Base-by-base conservation (phyloP, 139 green algal species). In the Pleodorina starrii region DNA sequence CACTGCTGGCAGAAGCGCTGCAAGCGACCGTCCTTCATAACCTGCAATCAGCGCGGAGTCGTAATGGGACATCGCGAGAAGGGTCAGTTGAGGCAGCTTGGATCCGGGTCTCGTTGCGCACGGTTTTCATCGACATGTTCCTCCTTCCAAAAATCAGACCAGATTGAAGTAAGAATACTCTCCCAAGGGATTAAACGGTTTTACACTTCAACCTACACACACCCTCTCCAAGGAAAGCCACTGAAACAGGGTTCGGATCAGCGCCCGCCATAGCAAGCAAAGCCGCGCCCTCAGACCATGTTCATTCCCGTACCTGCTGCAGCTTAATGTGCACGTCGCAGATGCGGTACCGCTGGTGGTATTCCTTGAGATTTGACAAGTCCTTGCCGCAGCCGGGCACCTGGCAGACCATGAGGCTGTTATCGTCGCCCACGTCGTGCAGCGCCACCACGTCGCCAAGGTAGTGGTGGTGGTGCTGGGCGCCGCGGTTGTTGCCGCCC, bases 1-100 rank as follows among this genome's bases (percentile, higher is more conserved):
- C 96, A 98, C 94, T 98, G 96, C 92, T 98, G 96, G 92, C 96
- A 98, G 94, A 98, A 98, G 72, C 96, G 95, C 92, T 97, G 94
- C 71, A 94, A 89, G 0, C 93, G 77, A n/a, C 93, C 93, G 44
- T 96, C 95, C 86, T 96, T 95, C 75, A 97, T 66, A 35, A 98
- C 92, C 73, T 93, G 79, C 50, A 12, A n/a, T n/a, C n/a, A n/a
- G n/a, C n/a, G n/a, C n/a, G n/a, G n/a, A n/a, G n/a, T n/a, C n/a
- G n/a, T n/a, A n/a, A n/a, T n/a, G n/a, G n/a, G n/a, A n/a, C n/a
- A n/a, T n/a, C n/a, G n/a, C n/a, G n/a, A n/a, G n/a, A n/a, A n/a
- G n/a, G n/a, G n/a, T n/a, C n/a, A n/a, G n/a, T n/a, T n/a, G n/a
- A n/a, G n/a, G n/a, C n/a, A n/a, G n/a, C n/a, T n/a, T n/a, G n/a